A percentile compares a stretch with the other conserved stretches of the same genome.
These are phyloP conservation scores for Leccinum subrobustum DNA, from an alignment of 1,284 basidiomycete genomes.

Conservation along the genomic window DNA sequence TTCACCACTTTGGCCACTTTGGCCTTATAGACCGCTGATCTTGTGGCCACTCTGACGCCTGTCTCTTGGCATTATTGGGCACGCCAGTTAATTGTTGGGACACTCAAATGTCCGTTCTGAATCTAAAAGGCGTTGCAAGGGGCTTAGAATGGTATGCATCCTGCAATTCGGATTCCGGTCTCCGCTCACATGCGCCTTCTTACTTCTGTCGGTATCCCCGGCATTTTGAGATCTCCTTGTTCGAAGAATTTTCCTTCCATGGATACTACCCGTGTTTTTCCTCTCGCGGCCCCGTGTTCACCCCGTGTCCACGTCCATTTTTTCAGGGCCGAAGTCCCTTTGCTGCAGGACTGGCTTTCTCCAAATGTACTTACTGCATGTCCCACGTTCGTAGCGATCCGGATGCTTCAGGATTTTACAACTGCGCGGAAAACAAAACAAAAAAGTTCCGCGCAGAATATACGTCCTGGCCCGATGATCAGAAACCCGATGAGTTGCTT, in stretches of 20 bases:
- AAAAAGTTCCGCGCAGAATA: constrained; percentile 1
- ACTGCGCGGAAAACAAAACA: not conserved
- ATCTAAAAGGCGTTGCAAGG: not conserved
- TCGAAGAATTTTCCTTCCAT: not conserved
- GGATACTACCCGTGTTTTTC: not conserved
- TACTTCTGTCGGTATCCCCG: not conserved
- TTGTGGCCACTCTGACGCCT: constrained; percentile 8
- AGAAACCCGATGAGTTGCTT: not conserved
- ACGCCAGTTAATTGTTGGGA: not conserved
- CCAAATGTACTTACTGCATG: not conserved
- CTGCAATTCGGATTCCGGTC: not conserved
- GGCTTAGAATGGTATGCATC: not conserved
- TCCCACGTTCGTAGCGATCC: constrained; percentile 4
- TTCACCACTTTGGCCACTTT: constrained; percentile 2
- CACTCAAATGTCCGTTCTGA: not conserved
- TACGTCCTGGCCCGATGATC: not conserved
- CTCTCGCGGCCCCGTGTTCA: not conserved
- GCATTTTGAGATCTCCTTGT: not conserved
- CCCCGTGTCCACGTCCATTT: not conserved
- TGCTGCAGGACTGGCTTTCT: not conserved
- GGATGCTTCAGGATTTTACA: not conserved
- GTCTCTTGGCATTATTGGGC: constrained; percentile 8
- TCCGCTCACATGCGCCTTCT: not conserved
- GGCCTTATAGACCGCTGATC: constrained; percentile 6
- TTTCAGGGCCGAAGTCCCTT: not conserved